Percentiles rank a stretch among this genome's conserved stretches.
Evolutionary conservation across 2,329 filamentous ascomycete genomes (phyloP).

Genomic region (Cladosporium sp.): DNA sequence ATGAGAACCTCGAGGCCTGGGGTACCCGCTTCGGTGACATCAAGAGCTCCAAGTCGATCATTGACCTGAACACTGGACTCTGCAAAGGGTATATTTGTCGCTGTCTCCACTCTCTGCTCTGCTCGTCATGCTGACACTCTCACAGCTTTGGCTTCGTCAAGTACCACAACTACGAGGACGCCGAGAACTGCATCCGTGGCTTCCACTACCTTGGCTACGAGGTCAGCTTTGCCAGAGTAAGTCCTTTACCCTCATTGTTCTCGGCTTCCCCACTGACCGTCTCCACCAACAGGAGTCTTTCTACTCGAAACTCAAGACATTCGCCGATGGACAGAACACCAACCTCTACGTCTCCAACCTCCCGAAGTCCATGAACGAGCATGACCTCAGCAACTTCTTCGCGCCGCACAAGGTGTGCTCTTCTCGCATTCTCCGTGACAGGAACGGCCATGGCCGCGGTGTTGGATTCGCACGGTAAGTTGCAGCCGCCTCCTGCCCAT

Average conservation of each 20-base stretch:
- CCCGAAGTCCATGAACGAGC: conserved; percentile 86
- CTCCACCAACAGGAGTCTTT: conserved; percentile 80
- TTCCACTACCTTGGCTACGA: conserved; percentile 95
- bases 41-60: conserved; percentile 97
- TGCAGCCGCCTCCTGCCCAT: background rate
- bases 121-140: conserved; percentile 34
- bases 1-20: conserved; percentile 81
- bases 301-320: conserved; percentile 95
- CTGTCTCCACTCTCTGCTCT: background rate
- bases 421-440: conserved; percentile 91
- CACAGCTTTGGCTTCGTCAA: conserved; percentile 94
- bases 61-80: conserved; percentile 86
- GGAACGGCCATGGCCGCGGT: conserved; percentile 88
- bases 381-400: conserved; percentile 77
- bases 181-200: conserved; percentile 92
- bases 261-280: conserved; percentile 29
- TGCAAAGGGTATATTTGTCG: conserved; percentile 84
- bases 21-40: conserved; percentile 88
- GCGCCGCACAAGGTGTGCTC: conserved; percentile 81
- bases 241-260: conserved; percentile 32
- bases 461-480: conserved; percentile 93
- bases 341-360: conserved; percentile 98
- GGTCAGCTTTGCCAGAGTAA: conserved; percentile 90
- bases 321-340: conserved; percentile 84
- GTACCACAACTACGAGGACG: conserved; percentile 82